Evolutionary conservation across 805 yeast genomes (phyloP).

Genomic region (Starmerella kuoi): DNA sequence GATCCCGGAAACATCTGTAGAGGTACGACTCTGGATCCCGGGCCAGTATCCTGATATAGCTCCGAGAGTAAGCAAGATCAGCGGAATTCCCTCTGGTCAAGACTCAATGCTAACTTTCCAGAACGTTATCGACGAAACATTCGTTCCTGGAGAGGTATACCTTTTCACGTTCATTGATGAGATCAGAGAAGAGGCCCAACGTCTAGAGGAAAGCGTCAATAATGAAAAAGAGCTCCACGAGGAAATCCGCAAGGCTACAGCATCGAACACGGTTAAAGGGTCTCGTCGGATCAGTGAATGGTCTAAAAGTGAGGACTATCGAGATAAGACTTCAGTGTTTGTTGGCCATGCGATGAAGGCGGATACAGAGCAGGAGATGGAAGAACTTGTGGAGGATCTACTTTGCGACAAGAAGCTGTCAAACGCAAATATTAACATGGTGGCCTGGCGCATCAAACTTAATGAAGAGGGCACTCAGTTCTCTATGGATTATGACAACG

Average conservation of each 20-base stretch:
- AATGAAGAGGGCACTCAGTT: conserved; percentile 36
- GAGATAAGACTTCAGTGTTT: conserved; percentile 77
- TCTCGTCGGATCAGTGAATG: conserved; percentile 44
- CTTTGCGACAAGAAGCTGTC: conserved; percentile 54
- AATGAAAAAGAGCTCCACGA: not conserved
- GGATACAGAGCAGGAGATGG: conserved; percentile 55
- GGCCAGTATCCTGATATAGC: conserved; percentile 49
- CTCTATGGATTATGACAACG: conserved; percentile 85
- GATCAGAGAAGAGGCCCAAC: conserved; percentile 24
- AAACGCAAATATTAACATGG: conserved; percentile 67
- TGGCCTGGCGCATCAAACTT: conserved; percentile 69
- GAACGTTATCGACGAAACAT: conserved; percentile 44
- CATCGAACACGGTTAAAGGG: conserved; percentile 9
- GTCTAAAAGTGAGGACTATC: conserved; percentile 62
- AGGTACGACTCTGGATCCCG: conserved; percentile 63
- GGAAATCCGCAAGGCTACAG: conserved; percentile 30
- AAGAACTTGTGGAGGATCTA: conserved; percentile 38
- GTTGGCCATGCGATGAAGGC: conserved; percentile 62
- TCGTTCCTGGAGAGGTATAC: conserved; percentile 52
- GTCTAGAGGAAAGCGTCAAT: not conserved
- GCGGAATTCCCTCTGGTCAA: conserved; percentile 32
- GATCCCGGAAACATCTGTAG: conserved; percentile 47
- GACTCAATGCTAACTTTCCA: conserved; percentile 39
- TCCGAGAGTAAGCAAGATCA: conserved; percentile 55
- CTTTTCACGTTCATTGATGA: conserved; percentile 65